Evolutionary conservation across 768 basidiomycete species (phyloP), one percentile per base, ranked within the genome.

Genomic region (Russula sp.): DNA sequence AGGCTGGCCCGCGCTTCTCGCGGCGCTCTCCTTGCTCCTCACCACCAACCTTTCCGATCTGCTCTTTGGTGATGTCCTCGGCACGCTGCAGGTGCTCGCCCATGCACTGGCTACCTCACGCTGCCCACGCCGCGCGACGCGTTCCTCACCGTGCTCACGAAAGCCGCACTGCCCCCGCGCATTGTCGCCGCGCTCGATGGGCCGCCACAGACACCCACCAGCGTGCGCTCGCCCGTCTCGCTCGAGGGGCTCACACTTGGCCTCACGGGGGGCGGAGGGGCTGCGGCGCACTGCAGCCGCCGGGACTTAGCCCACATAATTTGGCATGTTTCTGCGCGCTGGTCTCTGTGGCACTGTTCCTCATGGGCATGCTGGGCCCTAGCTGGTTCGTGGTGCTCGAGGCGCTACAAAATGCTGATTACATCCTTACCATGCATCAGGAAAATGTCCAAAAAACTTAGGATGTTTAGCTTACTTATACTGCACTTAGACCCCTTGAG

Each of bases 81-180:
- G 83, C 3, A 87, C 89, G 62, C 84, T 91, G 63, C 90, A 95
- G 68, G 83, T 87, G 8, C 82, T 98, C 75, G 87, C 90, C 3
- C 87, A 90, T 59, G 90, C 92, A 2, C 91, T 29, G 96, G 95
- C 20, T 88, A 93, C 75, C 82, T 98, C n/a, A 84, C 84, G 1
- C 79, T 98, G 1, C 75, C 79, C 1, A 98, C 93, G 0, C 93
- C 95, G 0, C 83, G 96, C 20, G 94, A 98, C 63, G 95, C 96
- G 0, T 94, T 99, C 75, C 84, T 98, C 70, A 89, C 84, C 22
- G 87, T 83, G 51, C 80, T 99, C 16, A 83, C 91, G n/a, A 93
- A 94, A 70, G 87, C 91, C 61, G 88, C 94, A 0, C 90, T 98
- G 20, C 96, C 96, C 0, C 82, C 90, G 0, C 81, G 87, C 3